A percentile compares a stretch with the other conserved stretches of the same genome.
Evolutionary conservation across 768 basidiomycete genomes (phyloP).

Genomic region (Lactarius indigo): DNA sequence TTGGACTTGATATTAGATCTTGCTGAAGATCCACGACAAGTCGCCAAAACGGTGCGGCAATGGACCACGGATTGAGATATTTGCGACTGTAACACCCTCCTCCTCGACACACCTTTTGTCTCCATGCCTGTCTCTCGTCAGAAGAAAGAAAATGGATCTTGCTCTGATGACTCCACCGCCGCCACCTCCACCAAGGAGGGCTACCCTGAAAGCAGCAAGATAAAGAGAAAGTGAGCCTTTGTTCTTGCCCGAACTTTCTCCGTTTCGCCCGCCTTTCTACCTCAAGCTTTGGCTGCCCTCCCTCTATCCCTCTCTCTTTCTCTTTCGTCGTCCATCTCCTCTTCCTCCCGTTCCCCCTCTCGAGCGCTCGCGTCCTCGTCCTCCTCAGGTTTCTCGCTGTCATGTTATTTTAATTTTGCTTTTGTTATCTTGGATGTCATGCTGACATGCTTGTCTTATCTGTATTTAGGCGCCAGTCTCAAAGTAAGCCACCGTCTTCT

Average conservation of each 20-base stretch:
- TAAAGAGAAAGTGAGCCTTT: slow-evolving; percentile 72
- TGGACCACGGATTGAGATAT: slow-evolving; percentile 28
- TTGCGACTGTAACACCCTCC: slow-evolving; percentile 30
- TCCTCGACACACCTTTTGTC: slow-evolving; percentile 25
- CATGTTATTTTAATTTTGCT: slow-evolving; percentile 39
- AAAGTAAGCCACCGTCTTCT: slow-evolving; percentile 51
- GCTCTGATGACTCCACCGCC: slow-evolving; percentile 49
- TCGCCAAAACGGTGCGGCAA: slow-evolving; percentile 23
- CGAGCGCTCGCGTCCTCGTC: neutral
- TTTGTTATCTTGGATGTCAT: slow-evolving; percentile 29
- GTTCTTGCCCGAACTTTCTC: slow-evolving; percentile 53
- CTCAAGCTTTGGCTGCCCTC: slow-evolving; percentile 36
- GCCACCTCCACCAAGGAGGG: slow-evolving; percentile 47
- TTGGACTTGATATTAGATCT: slow-evolving; percentile 28
- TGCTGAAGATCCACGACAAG: slow-evolving; percentile 17
- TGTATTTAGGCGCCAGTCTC: slow-evolving; percentile 70
- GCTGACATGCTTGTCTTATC: slow-evolving; percentile 35
- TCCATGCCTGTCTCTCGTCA: slow-evolving; percentile 63
- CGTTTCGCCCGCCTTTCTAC: slow-evolving; percentile 44
- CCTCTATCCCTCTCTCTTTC: slow-evolving; percentile 18
- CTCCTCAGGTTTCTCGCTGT: neutral
- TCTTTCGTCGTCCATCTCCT: slow-evolving; percentile 24
- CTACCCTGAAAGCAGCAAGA: slow-evolving; percentile 64
- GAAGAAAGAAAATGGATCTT: slow-evolving; percentile 62
- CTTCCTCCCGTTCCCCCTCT: slow-evolving; percentile 21